These are phyloP conservation scores for Scheffersomyces ergatensis DNA, from an alignment of 805 yeast species.

Conservation along the genomic window DNA sequence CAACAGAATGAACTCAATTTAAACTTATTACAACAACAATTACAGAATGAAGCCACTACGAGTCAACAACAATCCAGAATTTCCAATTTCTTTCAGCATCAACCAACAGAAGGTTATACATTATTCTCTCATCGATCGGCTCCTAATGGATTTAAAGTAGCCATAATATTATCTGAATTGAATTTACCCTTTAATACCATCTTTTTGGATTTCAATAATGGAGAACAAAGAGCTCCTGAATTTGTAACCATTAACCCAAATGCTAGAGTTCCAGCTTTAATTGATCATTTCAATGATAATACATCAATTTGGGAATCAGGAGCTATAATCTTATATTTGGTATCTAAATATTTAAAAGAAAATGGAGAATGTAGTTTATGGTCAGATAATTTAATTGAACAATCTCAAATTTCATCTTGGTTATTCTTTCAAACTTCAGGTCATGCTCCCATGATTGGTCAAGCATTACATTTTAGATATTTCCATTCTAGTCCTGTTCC, in stretches of 20 bases:
- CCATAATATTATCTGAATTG: constrained; percentile 82
- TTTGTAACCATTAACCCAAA: constrained; percentile 93
- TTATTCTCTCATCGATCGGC: constrained; percentile 82
- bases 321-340: constrained; percentile 80
- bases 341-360: constrained; percentile 62
- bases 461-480: constrained; percentile 89
- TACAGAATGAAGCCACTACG: constrained; percentile 39
- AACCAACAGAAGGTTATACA: constrained; percentile 80
- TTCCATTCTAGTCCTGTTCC: constrained; percentile 85
- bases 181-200: constrained; percentile 77
- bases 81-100: constrained; percentile 68
- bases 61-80: constrained; percentile 54
- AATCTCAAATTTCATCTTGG: constrained; percentile 84
- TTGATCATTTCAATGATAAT: constrained; percentile 81
- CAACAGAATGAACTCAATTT: constrained; percentile 42
- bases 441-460: constrained; percentile 98
- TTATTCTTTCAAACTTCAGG: constrained; percentile 94
- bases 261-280: constrained; percentile 91
- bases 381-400: constrained; percentile 76
- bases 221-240: constrained; percentile 92
- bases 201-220: constrained; percentile 79
- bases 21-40: constrained; percentile 43
- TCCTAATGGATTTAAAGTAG: constrained; percentile 95
- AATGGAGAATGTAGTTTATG: constrained; percentile 71
- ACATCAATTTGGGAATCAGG: constrained; percentile 94